Evolutionary conservation across 2,329 filamentous ascomycete species (phyloP), one percentile per base, ranked within the genome.

Genomic region (Stenocarpella maydis): DNA sequence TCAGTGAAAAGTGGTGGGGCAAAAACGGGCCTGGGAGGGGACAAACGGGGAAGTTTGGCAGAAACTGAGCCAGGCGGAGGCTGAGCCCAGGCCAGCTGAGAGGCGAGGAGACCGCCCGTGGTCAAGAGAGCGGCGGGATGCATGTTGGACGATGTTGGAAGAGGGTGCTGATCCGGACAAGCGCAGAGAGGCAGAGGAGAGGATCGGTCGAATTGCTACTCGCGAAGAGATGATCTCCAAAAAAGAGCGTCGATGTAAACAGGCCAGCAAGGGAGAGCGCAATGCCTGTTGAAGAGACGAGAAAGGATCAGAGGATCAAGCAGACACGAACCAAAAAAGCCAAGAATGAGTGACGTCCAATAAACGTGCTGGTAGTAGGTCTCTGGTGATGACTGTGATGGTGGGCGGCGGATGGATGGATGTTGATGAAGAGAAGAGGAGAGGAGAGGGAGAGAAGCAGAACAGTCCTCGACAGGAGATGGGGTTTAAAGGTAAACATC

Each of bases 341-440:
- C 63, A 45, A 63, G 65, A 72, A 68, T 53, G 68, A 69, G 69
- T 65, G 70, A 69, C 70, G 69, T 70, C 68, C 70, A 70, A 70
- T 73, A 73, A 73, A 72, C 71, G 71, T 67, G 64, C 53, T 71
- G 60, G 58, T 71, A 66, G 65, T 72, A 69, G 68, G 67, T 60
- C 54, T 64, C 58, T 49, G 60, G 55, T 69, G 69, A 64, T 63
- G 65, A 68, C 63, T 49, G 55, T 47, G 47, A 55, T 52, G 66
- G 52, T 45, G 34, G 34, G 41, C 43, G 69, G 37, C 43, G 69
- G 37, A 47, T 64, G 67, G 66, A 53, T 70, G 53, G 34, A 49
- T 45, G 34, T 64, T 67, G 63, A 43, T 52, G 65, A 37, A 41
- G 43, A 52, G 61, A 50, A 55, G 54, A 66, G 39, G 39, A 60